These are phyloP conservation scores for Bryopsis sp. DNA, from an alignment of 139 green algal genomes.

Conservation along the genomic window DNA sequence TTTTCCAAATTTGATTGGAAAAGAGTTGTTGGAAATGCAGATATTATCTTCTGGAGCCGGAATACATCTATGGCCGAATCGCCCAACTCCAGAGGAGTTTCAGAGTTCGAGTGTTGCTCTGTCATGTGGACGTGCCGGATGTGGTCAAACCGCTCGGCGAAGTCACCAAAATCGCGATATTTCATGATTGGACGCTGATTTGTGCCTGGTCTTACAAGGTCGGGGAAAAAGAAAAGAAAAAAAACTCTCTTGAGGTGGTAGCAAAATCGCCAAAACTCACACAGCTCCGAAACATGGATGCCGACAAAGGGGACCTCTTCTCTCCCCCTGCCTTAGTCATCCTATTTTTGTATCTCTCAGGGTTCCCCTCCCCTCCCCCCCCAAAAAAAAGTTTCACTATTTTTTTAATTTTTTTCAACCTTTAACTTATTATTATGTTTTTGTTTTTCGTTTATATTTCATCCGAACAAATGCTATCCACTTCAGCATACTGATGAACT, in stretches of 20 bases:
- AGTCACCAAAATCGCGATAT: constrained; percentile 62
- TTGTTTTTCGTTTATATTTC: too few species aligned
- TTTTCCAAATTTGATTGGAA: too few species aligned
- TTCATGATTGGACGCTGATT: constrained; percentile 74
- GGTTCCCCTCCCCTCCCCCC: too few species aligned
- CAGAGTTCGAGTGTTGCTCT: constrained; percentile 68
- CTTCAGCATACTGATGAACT: background rate
- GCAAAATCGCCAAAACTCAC: too few species aligned
- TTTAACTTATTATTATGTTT: too few species aligned
- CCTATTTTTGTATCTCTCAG: too few species aligned
- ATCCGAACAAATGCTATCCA: too few species aligned
- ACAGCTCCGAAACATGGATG: too few species aligned
- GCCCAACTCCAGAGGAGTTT: constrained; percentile 66
- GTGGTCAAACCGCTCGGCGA: constrained; percentile 57
- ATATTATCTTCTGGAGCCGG: constrained; percentile 87
- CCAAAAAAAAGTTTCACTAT: too few species aligned
- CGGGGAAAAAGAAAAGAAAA: constrained; percentile 3
- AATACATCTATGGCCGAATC: constrained; percentile 81
- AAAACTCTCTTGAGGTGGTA: background rate
- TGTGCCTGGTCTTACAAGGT: constrained; percentile 75
- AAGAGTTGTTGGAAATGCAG: constrained; percentile 38
- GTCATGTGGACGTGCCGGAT: constrained; percentile 83
- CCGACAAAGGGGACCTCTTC: too few species aligned
- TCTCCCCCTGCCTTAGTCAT: too few species aligned
- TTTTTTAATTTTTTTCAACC: too few species aligned